Conservation (phyloP, 164 flowering plant species). For the Santalum album region DNA sequence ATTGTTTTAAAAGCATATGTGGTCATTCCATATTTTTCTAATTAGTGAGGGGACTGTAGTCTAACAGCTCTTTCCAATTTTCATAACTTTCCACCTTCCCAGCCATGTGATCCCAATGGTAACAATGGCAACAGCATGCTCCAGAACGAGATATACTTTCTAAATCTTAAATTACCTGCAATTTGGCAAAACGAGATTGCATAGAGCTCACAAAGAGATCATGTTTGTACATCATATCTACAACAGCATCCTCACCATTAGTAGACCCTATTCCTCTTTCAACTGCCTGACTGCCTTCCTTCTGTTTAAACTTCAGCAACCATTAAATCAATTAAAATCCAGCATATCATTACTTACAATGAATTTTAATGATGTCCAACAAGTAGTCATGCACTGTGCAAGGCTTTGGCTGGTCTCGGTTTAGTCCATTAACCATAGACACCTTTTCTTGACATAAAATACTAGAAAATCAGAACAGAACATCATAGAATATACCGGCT, state of each 20-base stretch:
- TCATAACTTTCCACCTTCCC: too few relatives aligned
- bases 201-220: conserved; percentile 66
- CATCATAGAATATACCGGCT: conserved; percentile 26
- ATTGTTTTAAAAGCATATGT: too few relatives aligned
- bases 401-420: not conserved
- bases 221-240: conserved; percentile 62
- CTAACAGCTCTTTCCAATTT: too few relatives aligned
- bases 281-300: conserved; percentile 26
- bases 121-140: too few relatives aligned
- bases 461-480: not conserved
- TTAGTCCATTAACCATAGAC: not conserved
- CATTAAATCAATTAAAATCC: not conserved
- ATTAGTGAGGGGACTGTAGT: too few relatives aligned
- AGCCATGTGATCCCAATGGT: too few relatives aligned
- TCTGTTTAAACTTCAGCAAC: conserved; percentile 25
- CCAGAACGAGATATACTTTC: too few relatives aligned
- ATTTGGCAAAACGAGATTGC: conserved; percentile 75
- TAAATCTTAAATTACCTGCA: conserved; percentile 44
- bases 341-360: not conserved
- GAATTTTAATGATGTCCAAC: too few relatives aligned
- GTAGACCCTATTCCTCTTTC: conserved; percentile 44
- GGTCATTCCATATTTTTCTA: too few relatives aligned
- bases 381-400: not conserved
- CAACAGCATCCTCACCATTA: conserved; percentile 57
- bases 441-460: not conserved